phyloP scores from a whole-genome alignment of 2,329 filamentous ascomycete genomes.

The Grosmannia huntii region DNA sequence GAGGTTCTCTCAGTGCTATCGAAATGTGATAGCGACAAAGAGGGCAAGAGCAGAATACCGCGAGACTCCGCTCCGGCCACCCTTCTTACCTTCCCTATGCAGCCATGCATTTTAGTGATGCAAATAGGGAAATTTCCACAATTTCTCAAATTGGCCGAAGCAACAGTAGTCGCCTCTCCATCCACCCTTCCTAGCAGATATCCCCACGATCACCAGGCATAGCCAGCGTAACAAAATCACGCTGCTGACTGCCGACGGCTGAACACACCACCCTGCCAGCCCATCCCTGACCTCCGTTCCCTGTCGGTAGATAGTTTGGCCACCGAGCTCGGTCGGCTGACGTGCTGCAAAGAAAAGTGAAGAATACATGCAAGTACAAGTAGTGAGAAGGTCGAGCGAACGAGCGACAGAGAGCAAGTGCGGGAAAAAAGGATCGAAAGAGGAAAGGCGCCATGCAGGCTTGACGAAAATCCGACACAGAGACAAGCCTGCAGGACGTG shows the following conservation, averaged over 20 bases:
- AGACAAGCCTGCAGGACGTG: neutral
- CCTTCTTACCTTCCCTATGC: conserved; percentile 1
- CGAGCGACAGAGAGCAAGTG: neutral
- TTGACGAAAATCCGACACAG: conserved; percentile 3
- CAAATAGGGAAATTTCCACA: neutral
- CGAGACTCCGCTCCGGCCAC: neutral
- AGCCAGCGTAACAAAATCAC: neutral
- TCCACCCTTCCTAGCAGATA: neutral
- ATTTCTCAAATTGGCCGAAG: neutral
- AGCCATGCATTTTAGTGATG: neutral
- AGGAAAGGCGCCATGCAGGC: conserved; percentile 11
- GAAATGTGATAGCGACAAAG: neutral
- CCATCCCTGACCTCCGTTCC: neutral
- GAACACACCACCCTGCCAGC: neutral
- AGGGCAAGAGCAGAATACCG: neutral
- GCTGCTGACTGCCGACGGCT: neutral
- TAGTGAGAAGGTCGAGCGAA: no score
- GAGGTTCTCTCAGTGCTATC: neutral
- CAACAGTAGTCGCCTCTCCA: neutral
- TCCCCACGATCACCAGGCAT: neutral
- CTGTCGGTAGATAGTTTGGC: neutral
- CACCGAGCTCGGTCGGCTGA: neutral
- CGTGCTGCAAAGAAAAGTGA: neutral
- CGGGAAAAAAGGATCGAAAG: conserved; percentile 4
- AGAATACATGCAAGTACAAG: neutral